Percentiles rank a stretch among this genome's conserved stretches.
Conservation (phyloP, 768 basidiomycete genomes). For the Termitomyces bulborhizus region DNA sequence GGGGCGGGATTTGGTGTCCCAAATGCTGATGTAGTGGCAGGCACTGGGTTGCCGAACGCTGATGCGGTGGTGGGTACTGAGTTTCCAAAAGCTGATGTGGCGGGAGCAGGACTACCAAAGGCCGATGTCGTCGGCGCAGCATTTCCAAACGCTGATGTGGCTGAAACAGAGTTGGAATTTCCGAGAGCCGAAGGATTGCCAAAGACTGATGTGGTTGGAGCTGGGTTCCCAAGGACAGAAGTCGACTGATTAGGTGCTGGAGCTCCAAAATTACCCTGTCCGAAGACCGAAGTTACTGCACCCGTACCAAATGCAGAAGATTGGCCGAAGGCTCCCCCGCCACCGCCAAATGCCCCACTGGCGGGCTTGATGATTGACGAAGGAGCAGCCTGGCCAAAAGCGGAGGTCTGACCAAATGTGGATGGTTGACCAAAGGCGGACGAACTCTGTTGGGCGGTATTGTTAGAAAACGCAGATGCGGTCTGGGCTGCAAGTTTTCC, state of each 20-base stretch:
- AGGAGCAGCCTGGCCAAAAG: conserved; percentile 23
- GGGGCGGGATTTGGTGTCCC: not conserved
- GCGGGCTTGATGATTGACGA: conserved; percentile 42
- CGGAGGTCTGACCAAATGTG: conserved; percentile 27
- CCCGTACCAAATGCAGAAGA: conserved; percentile 35
- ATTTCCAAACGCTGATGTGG: conserved; percentile 7
- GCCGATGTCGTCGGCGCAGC: conserved; percentile 11
- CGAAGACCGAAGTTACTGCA: conserved; percentile 24
- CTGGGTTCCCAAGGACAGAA: conserved; percentile 18
- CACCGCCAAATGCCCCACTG: conserved; percentile 46
- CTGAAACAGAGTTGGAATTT: not conserved
- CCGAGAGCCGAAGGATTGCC: conserved; percentile 12
- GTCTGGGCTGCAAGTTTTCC: conserved; percentile 19
- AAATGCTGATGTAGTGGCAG: conserved; percentile 23
- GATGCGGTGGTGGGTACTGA: conserved; percentile 13
- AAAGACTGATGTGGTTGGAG: conserved; percentile 17
- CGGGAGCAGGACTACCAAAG: conserved; percentile 13
- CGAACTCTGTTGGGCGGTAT: conserved; percentile 22
- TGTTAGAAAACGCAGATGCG: conserved; percentile 19
- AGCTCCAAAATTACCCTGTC: conserved; percentile 23
- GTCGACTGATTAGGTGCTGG: conserved; percentile 8
- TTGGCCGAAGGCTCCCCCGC: conserved; percentile 29
- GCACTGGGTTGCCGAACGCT: conserved; percentile 16
- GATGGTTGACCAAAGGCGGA: conserved; percentile 34
- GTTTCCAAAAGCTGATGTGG: conserved; percentile 6